phyloP scores from a whole-genome alignment of 1,284 basidiomycete species.

The Cerioporus squamosus region DNA sequence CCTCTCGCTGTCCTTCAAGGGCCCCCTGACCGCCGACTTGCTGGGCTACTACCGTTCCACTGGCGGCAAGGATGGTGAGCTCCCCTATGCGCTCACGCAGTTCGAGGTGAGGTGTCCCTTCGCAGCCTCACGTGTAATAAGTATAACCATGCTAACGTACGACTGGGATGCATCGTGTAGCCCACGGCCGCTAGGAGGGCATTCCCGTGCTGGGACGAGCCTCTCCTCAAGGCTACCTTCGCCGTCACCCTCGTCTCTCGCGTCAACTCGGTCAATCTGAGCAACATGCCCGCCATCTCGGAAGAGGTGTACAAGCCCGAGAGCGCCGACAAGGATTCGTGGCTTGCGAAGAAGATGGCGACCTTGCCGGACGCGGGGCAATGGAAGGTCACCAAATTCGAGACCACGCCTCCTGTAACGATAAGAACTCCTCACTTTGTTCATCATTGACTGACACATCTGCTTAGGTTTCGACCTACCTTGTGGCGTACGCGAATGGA shows the following conservation, averaged over 20 bases:
- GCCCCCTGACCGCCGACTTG: slow-evolving; percentile 70
- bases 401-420: slow-evolving; percentile 64
- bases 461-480: slow-evolving; percentile 82
- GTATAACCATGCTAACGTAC: background rate
- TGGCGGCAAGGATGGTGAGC: slow-evolving; percentile 59
- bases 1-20: slow-evolving; percentile 66
- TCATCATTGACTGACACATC: background rate
- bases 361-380: slow-evolving; percentile 41
- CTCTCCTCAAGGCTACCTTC: slow-evolving; percentile 89
- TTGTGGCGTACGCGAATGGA: slow-evolving; percentile 92
- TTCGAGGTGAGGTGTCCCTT: slow-evolving; percentile 60
- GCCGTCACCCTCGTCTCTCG: slow-evolving; percentile 85
- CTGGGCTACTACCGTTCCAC: slow-evolving; percentile 73
- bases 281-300: slow-evolving; percentile 84
- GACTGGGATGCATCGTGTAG: slow-evolving; percentile 40
- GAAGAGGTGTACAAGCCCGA: slow-evolving; percentile 47
- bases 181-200: slow-evolving; percentile 86
- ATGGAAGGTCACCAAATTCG: slow-evolving; percentile 85
- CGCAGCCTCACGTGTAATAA: no score
- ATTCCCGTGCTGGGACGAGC: slow-evolving; percentile 95
- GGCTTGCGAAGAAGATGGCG: slow-evolving; percentile 30
- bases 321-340: slow-evolving; percentile 22
- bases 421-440: background rate
- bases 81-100: slow-evolving; percentile 77
- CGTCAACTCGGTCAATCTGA: slow-evolving; percentile 74